Percentiles rank a stretch among this genome's conserved stretches.
These are phyloP conservation scores for Phragmites australis DNA, from an alignment of 176 grass and related monocot species.

Conservation along the genomic window DNA sequence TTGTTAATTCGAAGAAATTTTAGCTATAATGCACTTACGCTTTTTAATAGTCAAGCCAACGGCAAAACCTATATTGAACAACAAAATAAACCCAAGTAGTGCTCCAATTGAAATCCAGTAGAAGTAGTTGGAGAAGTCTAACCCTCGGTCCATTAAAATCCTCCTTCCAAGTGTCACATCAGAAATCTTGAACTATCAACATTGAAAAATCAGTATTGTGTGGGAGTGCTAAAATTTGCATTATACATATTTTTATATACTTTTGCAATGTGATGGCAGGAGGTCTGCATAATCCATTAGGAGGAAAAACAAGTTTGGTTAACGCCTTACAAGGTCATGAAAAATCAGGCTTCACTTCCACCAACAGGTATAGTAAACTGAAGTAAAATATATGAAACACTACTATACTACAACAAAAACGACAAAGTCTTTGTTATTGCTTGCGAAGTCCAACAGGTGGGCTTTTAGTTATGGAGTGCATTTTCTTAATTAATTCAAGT, in stretches of 20 bases:
- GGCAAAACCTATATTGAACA: constrained; percentile 69
- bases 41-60: constrained; percentile 64
- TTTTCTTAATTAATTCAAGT: background rate
- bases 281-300: background rate
- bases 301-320: background rate
- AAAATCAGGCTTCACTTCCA: background rate
- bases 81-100: constrained; percentile 57
- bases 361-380: background rate
- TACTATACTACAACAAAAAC: background rate
- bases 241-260: background rate
- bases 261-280: background rate
- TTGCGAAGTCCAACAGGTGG: background rate
- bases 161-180: constrained; percentile 53
- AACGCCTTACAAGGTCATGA: background rate
- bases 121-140: constrained; percentile 65
- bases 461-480: background rate
- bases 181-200: constrained; percentile 38
- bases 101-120: constrained; percentile 87
- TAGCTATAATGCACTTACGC: constrained; percentile 31
- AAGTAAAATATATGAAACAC: background rate
- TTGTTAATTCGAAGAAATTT: constrained; percentile 10
- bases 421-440: background rate
- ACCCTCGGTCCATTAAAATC: constrained; percentile 54
- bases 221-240: background rate
- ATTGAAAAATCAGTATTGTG: background rate